Evolutionary conservation across 441 rosid genomes (phyloP).

Genomic region (Syzygium syzygioides): DNA sequence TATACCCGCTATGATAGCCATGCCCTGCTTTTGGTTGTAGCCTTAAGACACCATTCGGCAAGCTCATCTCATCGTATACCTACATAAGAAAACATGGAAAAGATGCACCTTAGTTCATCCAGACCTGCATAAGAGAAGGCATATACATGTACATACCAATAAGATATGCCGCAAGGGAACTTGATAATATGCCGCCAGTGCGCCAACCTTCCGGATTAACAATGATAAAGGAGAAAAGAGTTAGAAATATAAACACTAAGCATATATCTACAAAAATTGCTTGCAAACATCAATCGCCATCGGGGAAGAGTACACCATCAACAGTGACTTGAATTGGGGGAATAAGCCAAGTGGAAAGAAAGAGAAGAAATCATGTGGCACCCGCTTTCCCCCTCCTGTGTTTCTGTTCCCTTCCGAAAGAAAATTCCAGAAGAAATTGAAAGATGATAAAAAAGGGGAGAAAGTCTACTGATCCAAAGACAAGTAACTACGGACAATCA

Average conservation of each 20-base stretch:
- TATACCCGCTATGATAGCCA: conserved; percentile 87
- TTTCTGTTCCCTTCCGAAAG: background rate
- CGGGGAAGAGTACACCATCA: conserved; percentile 3
- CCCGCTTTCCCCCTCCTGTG: background rate
- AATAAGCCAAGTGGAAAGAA: background rate
- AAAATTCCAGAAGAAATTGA: background rate
- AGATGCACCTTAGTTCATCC: background rate
- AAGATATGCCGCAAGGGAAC: conserved; percentile 88
- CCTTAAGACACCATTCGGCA: conserved; percentile 83
- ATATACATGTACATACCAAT: conserved; percentile 35
- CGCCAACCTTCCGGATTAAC: conserved; percentile 55
- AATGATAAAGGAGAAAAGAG: background rate
- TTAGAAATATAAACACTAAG: background rate
- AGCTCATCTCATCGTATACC: conserved; percentile 84
- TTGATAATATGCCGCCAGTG: conserved; percentile 86
- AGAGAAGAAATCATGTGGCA: background rate
- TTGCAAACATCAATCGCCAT: background rate
- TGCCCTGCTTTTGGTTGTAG: conserved; percentile 89
- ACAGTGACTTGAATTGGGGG: background rate
- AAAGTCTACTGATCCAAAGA: background rate
- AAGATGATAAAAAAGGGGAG: background rate
- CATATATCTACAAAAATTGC: background rate
- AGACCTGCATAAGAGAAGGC: background rate
- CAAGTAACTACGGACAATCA: background rate
- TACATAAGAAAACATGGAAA: conserved; percentile 17